phyloP scores from a whole-genome alignment of 371 early-diverging fungal species.

The Rhizopus microsporus region DNA sequence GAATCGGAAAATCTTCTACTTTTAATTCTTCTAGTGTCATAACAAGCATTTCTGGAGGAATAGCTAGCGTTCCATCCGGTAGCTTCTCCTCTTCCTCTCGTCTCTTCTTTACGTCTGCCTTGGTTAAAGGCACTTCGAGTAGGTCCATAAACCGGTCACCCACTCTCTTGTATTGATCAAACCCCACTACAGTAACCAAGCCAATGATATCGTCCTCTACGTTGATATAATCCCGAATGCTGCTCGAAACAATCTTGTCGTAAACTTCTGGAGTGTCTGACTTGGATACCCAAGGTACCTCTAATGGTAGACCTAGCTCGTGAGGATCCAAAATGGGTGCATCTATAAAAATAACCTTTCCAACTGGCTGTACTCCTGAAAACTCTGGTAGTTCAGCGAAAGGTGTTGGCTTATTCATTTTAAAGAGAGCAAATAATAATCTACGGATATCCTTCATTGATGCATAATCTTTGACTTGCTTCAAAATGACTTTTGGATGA shows the following conservation, averaged over 20 bases:
- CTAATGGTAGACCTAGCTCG: conserved; percentile 21
- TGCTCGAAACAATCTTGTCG: conserved; percentile 6
- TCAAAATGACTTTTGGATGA: conserved; percentile 24
- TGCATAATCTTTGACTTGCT: conserved; percentile 18
- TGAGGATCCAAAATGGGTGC: conserved; percentile 30
- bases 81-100: conserved; percentile 22
- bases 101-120: conserved; percentile 27
- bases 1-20: conserved; percentile 53
- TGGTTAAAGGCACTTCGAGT: conserved; percentile 29
- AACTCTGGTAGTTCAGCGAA: conserved; percentile 22
- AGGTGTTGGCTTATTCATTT: conserved; percentile 20
- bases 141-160: conserved; percentile 30
- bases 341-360: conserved; percentile 27
- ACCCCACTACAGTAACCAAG: conserved; percentile 21
- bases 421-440: conserved; percentile 15
- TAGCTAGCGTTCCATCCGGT: conserved; percentile 13
- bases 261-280: conserved; percentile 16
- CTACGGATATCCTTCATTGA: conserved; percentile 28
- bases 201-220: conserved; percentile 15
- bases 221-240: conserved; percentile 12
- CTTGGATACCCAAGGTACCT: conserved; percentile 13
- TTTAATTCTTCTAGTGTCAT: conserved; percentile 40
- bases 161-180: conserved; percentile 27
- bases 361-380: conserved; percentile 15
- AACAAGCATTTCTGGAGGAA: conserved; percentile 27